Conservation (phyloP, 768 basidiomycete species). For the Jaapia argillacea region DNA sequence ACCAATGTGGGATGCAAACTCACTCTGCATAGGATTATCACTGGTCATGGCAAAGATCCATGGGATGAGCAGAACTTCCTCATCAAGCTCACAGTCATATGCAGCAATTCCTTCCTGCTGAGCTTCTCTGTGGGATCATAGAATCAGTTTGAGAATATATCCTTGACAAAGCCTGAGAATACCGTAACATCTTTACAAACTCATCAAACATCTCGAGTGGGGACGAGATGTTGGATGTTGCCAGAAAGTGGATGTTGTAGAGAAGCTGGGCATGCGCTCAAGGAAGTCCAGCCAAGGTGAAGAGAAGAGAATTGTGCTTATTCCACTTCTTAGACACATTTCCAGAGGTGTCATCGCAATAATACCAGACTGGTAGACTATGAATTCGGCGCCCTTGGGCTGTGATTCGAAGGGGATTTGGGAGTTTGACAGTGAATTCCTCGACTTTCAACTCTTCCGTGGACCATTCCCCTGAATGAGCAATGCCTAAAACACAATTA, state of each 20-base stretch:
- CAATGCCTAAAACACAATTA: too few relatives aligned
- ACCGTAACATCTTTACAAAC: too few relatives aligned
- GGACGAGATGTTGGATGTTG: slow-evolving; percentile 14
- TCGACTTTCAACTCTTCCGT: too few relatives aligned
- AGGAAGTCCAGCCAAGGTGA: slow-evolving; percentile 15
- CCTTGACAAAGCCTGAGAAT: too few relatives aligned
- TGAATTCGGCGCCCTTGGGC: slow-evolving; percentile 8
- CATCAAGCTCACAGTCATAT: slow-evolving; percentile 10
- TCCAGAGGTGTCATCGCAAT: slow-evolving; percentile 19
- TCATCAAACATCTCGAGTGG: slow-evolving; percentile 17
- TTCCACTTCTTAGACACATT: slow-evolving; percentile 21
- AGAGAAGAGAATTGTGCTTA: slow-evolving; percentile 17
- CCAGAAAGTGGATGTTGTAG: slow-evolving; percentile 14
- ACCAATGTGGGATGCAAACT: slow-evolving; percentile 18
- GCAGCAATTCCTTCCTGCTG: slow-evolving; percentile 11
- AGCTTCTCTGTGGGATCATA: slow-evolving; percentile 6
- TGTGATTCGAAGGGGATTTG: slow-evolving; percentile 6
- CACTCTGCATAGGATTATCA: slow-evolving; percentile 17
- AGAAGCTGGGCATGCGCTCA: slow-evolving; percentile 1
- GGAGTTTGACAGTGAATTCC: too few relatives aligned
- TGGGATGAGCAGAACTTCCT: slow-evolving; percentile 10
- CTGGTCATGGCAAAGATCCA: slow-evolving; percentile 13
- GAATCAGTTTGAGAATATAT: too few relatives aligned
- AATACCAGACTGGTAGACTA: slow-evolving; percentile 12
- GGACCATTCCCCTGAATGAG: too few relatives aligned